Conservation (phyloP, 805 yeast genomes). For the Ogataea neopini region DNA sequence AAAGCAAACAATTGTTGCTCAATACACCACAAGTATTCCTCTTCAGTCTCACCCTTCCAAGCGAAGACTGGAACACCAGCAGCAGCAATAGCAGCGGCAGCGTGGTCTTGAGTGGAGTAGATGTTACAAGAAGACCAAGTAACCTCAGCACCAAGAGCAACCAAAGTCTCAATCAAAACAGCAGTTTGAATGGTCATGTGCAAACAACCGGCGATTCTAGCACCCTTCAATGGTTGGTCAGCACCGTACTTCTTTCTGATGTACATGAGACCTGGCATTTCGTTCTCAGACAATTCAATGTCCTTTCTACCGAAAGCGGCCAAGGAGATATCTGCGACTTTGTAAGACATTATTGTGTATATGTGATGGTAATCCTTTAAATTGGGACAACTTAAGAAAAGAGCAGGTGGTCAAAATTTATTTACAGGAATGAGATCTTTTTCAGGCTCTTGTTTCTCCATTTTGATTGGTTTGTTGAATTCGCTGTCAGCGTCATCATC, state of each 20-base stretch:
- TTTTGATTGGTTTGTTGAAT: conserved; percentile 10
- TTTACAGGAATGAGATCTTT: background rate
- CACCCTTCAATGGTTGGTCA: conserved; percentile 95
- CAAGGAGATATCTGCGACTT: conserved; percentile 95
- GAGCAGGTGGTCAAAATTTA: background rate
- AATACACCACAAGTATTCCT: conserved; percentile 98
- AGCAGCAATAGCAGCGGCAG: conserved; percentile 99
- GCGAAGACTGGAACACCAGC: conserved; percentile 99
- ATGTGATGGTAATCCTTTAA: conserved; percentile 1
- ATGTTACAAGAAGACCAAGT: conserved; percentile 99
- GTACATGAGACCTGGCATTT: conserved; percentile 99
- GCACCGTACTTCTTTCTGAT: conserved; percentile 91
- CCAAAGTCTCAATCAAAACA: conserved; percentile 95
- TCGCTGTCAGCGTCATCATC: conserved; percentile 35
- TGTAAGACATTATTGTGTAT: conserved; percentile 53
- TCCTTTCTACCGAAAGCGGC: conserved; percentile 99
- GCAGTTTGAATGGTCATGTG: conserved; percentile 99
- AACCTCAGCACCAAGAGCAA: conserved; percentile 98
- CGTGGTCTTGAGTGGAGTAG: conserved; percentile 99
- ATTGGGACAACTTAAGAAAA: no score
- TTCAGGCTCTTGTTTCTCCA: background rate
- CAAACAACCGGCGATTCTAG: conserved; percentile 98
- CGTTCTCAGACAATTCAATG: conserved; percentile 97
- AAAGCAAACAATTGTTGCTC: conserved; percentile 98
- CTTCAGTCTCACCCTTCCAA: conserved; percentile 99